Evolutionary conservation across 2,329 filamentous ascomycete genomes (phyloP), one percentile per base, ranked within the genome.

Genomic region (Fonsecaea pugnacius): DNA sequence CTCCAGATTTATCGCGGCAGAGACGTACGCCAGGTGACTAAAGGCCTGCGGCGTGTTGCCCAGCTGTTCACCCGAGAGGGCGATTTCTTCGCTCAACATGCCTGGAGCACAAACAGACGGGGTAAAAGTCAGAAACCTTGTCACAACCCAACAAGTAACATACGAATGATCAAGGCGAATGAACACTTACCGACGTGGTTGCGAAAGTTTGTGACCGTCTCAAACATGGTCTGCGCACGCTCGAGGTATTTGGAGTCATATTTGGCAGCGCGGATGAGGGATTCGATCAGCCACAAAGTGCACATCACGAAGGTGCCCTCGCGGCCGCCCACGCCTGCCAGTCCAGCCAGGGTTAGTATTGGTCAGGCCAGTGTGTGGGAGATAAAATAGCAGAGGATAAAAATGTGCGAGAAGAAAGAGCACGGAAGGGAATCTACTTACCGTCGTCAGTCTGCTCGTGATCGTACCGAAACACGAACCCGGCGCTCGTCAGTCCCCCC

Each of bases 261-360:
- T 30, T 64, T 40, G n/a, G 61, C 63, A 33, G 66, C 64, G 35
- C 90, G 83, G 33, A 89, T 91, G 77, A 92, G 83, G 27, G 90
- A 89, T 76, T 92, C 90, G 12, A 92, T 89, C 0, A 92, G 84
- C 90, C 90, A 92, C 74, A 92, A 92, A 0, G 89, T 92, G 73
- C 89, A 91, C 89, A 92, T 92, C 72, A 84, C 87, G 73, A 92
- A 92, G 21, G 89, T 89, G 24, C 90, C 90, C 76, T 92, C 90
- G 58, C 84, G 82, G 18, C 90, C 90, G 40, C 89, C 89, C 8
- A 92, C 88, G 33, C 89, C 88, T 89, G 69, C 62, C 40, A 46
- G n/a, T 8, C 2, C 7, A 30, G 27, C n/a, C n/a, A 21, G 18
- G 8, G 6, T 46, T 8, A 46, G 40, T 3, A 46, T 46, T 18